Evolutionary conservation across 768 basidiomycete species (phyloP), one percentile per base, ranked within the genome.

Genomic region (Leccinum disarticulatum): DNA sequence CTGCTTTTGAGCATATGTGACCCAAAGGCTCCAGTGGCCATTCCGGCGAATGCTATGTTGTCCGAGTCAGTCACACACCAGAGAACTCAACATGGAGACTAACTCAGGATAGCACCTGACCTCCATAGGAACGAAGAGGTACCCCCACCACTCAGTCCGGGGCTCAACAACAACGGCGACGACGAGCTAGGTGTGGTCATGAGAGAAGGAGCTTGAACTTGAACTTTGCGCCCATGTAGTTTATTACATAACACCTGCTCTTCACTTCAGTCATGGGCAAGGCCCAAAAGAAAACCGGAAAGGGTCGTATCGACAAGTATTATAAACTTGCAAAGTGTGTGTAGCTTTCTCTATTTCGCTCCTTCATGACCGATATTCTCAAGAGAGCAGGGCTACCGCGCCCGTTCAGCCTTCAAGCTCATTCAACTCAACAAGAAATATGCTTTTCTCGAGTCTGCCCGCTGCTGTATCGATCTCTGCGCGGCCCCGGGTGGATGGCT

Each of bases 401-500:
- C 97, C 66, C 97, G 97, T 81, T 99, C 97, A 15, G 97, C 97
- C 2, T 96, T 96, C 87, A 99, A 99, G 77, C 84, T 99, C 60
- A 94, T 99, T 59, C 97, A 99, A 75, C 79, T 99, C 61, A 98
- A 99, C 81, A 95, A 96, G 74, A 99, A 98, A 79, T 99, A 91
- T 77, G 84, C 87, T 15, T 91, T 99, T 72, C 83, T 99, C 25
- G 91, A 95, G 67, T 80, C 84, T 31, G 90, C 94, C 58, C 81
- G 87, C 82, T 98, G 96, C 74, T 92, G 90, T 47, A 95, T 99
- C 68, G 97, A 99, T 83, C 82, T 99, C 33, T 99, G 97, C 75
- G 97, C 97, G 35, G 97, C 97, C 5, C 97, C 97, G 6, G 97
- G 97, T 66, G 97, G 97, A 70, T 99, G 97, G 97, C 81, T 98